Evolutionary conservation across 1,284 basidiomycete species (phyloP), one percentile per base, ranked within the genome.

Genomic region (Tilletia horrida): DNA sequence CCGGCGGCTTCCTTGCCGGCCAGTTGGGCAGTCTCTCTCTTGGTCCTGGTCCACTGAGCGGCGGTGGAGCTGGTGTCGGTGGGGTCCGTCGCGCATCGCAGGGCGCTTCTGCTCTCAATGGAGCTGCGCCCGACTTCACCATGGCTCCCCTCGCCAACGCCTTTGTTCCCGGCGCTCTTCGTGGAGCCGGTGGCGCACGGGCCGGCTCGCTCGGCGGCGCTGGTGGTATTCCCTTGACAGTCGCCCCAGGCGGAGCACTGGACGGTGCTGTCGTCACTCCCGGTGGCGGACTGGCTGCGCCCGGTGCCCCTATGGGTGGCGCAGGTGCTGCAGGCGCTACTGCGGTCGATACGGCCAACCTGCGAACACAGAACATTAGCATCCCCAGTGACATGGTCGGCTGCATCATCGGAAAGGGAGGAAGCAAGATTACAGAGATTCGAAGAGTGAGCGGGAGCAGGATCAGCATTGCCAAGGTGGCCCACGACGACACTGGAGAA

Each of bases 361-460:
- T 97, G 71, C 91, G 94, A 74, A 97, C 95, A 14, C 95, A 98
- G 84, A 97, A 96, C 84, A 98, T 98, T 78, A 95, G 94, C 74
- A 98, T 98, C 78, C 95, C 95, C 11, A 73, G 73, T 6, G 77
- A 78, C 75, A 98, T 98, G 95, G 95, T 97, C 74, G 93, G 93
- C 82, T 83, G 83, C 75, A 83, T 78, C 72, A 86, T 85, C 79
- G 95, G 95, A 71, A 92, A 93, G 75, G 93, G 91, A 80, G 95
- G 95, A 43, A 91, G 91, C 77, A 98, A 97, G 86, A 98, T 98
- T 78, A 97, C 94, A 69, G 95, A 98, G 84, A 98, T 98, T 82
- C 91, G 95, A 76, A 90, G 95, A 67, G 87, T 97, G 66, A 94
- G 92, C 70, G 95, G 95, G 57, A 94, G 91, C 74, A 92, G 93